These are phyloP conservation scores for Penicillium palitans DNA, from an alignment of 2,329 filamentous ascomycete species.

Conservation along the genomic window DNA sequence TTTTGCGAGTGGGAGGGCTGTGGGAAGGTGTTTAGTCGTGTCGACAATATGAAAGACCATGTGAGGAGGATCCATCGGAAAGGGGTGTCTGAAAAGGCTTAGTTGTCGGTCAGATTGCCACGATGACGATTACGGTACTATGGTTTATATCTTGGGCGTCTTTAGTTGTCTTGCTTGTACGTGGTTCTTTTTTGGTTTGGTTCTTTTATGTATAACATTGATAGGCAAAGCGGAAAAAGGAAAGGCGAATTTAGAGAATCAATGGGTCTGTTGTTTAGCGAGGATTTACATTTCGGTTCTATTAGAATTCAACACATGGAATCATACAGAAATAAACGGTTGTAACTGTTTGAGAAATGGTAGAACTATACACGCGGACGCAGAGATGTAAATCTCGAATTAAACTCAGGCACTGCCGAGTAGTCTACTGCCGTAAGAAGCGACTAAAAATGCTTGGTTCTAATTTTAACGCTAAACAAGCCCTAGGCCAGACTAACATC, in stretches of 20 bases:
- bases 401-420: neutral
- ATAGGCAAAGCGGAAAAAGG: neutral
- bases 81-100: neutral
- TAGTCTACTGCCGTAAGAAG: neutral
- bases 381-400: neutral
- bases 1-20: conserved; percentile 60
- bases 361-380: neutral
- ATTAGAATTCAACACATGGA: neutral
- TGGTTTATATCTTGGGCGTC: neutral
- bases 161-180: neutral
- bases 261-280: neutral
- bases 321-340: neutral
- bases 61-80: conserved; percentile 46
- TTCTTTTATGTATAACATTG: conserved; percentile 1
- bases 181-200: neutral
- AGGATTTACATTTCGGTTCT: neutral
- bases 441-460: neutral
- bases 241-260: neutral
- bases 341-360: neutral
- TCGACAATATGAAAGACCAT: conserved; percentile 62
- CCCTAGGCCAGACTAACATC: neutral
- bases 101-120: neutral
- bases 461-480: neutral
- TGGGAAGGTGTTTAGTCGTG: conserved; percentile 58
- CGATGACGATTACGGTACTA: neutral